These are phyloP conservation scores for Xylariales sp. DNA, from an alignment of 2,329 filamentous ascomycete genomes.

Conservation along the genomic window DNA sequence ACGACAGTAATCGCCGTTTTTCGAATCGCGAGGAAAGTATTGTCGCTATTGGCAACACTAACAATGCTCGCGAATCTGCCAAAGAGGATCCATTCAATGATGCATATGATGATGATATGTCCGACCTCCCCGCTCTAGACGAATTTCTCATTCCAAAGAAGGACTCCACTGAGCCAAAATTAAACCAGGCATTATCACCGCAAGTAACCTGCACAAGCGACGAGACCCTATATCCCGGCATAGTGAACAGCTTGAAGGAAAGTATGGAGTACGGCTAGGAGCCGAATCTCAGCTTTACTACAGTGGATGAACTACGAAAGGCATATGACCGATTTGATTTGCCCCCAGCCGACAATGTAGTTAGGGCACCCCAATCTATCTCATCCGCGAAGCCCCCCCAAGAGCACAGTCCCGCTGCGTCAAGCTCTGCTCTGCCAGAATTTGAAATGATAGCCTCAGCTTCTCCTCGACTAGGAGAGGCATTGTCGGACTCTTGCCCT, in stretches of 20 bases:
- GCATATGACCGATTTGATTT: conserved; percentile 45
- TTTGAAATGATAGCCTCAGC: background rate
- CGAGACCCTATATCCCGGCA: conserved; percentile 47
- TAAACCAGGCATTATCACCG: conserved; percentile 11
- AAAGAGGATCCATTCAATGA: conserved; percentile 24
- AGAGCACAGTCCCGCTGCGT: background rate
- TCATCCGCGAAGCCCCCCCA: background rate
- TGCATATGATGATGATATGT: conserved; percentile 32
- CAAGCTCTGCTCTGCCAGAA: conserved; percentile 28
- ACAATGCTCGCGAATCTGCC: background rate
- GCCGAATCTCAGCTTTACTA: conserved; percentile 50
- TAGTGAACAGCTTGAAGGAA: conserved; percentile 45
- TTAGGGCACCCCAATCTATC: conserved; percentile 4
- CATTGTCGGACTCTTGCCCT: background rate
- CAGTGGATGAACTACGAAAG: conserved; percentile 46
- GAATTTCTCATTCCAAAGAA: conserved; percentile 33
- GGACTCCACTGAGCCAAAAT: background rate
- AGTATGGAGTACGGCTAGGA: conserved; percentile 48
- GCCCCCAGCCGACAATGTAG: conserved; percentile 22
- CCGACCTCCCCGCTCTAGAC: conserved; percentile 45
- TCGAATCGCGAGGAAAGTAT: background rate
- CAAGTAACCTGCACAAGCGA: conserved; percentile 31
- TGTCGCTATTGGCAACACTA: background rate
- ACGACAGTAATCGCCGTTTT: background rate
- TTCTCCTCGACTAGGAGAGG: background rate